Conservation (phyloP, 495 filamentous ascomycete genomes). For the Lophiotrema nucula region DNA sequence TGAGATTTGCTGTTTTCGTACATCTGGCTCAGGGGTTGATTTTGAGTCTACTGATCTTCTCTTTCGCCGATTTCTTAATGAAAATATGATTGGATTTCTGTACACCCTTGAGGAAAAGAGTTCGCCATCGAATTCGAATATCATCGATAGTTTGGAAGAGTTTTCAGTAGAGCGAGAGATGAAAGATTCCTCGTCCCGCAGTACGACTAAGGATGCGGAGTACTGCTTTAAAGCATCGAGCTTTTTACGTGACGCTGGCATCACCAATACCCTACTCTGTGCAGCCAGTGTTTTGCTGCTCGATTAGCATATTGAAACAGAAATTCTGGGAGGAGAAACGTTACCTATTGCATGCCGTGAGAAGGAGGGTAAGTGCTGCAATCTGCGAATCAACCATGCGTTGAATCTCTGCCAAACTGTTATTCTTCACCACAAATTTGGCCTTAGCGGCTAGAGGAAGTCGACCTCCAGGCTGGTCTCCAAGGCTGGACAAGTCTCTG, state of each 20-base stretch:
- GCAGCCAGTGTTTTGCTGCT: not conserved
- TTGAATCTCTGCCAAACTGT: conserved; percentile 29
- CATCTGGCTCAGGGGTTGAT: too few species aligned
- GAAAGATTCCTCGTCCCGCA: not conserved
- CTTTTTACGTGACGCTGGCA: not conserved
- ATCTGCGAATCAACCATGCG: conserved; percentile 31
- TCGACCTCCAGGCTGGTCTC: not conserved
- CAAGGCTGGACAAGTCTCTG: conserved; percentile 15
- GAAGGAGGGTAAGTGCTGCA: conserved; percentile 29
- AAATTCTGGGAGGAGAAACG: not conserved
- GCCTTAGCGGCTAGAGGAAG: conserved; percentile 4
- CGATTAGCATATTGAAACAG: not conserved
- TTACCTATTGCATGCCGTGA: conserved; percentile 34
- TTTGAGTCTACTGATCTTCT: too few species aligned
- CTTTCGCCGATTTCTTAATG: too few species aligned
- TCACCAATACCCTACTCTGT: not conserved
- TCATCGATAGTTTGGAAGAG: not conserved
- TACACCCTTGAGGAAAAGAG: too few species aligned
- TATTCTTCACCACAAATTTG: conserved; percentile 23
- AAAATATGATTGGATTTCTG: too few species aligned
- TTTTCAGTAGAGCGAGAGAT: not conserved
- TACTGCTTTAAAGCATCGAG: not conserved
- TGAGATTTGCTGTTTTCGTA: too few species aligned
- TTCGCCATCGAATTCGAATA: conserved; percentile 3
- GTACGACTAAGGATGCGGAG: not conserved